phyloP scores from a whole-genome alignment of 495 filamentous ascomycete genomes.

The Niebla homalea region DNA sequence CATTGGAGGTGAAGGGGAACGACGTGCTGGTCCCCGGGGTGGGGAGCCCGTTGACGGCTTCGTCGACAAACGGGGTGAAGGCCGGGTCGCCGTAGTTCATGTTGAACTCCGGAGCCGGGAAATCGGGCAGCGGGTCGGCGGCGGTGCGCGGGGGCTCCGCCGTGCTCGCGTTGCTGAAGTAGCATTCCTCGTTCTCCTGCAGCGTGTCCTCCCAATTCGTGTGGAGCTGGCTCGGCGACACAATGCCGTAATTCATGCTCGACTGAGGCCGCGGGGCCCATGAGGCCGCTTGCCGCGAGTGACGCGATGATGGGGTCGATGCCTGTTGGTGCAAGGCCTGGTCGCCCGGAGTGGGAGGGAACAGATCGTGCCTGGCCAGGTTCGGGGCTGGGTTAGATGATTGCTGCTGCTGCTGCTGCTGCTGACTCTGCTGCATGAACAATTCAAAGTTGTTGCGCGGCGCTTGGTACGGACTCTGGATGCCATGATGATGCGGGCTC shows the following conservation, averaged over 20 bases:
- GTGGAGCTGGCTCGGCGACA: slow-evolving; percentile 9
- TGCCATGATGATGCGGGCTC: not conserved
- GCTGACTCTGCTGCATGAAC: not conserved
- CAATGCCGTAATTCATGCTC: not conserved
- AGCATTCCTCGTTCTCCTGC: slow-evolving; percentile 3
- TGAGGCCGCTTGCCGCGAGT: not conserved
- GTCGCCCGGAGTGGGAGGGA: not conserved
- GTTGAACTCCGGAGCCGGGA: slow-evolving; percentile 24
- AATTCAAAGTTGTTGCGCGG: not conserved
- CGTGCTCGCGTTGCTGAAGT: slow-evolving; percentile 8
- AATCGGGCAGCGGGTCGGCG: not conserved
- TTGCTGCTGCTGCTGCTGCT: not conserved
- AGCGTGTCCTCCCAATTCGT: slow-evolving; percentile 8
- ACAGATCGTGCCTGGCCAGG: not conserved
- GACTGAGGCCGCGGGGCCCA: not conserved
- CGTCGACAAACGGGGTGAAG: not conserved
- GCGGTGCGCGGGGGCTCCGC: not conserved
- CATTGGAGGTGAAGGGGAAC: not conserved
- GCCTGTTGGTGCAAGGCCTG: not conserved
- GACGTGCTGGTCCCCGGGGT: slow-evolving; percentile 6
- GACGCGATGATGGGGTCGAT: not conserved
- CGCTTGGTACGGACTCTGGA: not conserved
- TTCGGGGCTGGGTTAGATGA: too few relatives aligned
- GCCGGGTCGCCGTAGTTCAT: slow-evolving; percentile 25
- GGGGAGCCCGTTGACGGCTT: slow-evolving; percentile 23